phyloP scores from a whole-genome alignment of 2,329 filamentous ascomycete genomes.

The Cytospora chrysosperma region DNA sequence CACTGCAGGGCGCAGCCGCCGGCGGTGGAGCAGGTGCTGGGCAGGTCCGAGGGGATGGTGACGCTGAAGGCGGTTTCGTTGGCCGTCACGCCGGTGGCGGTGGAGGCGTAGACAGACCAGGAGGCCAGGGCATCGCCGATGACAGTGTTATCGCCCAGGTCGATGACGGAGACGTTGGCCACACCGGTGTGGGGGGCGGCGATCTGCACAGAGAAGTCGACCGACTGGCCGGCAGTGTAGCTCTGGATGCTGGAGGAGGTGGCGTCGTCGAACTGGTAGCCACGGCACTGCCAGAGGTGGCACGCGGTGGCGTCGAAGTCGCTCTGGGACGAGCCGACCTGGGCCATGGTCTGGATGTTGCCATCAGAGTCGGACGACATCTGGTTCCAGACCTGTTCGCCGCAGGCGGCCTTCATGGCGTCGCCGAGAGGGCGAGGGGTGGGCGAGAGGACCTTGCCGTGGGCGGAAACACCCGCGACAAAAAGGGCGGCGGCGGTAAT shows the following conservation, averaged over 20 bases:
- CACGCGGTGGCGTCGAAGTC: slow-evolving; percentile 49
- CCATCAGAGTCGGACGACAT: slow-evolving; percentile 53
- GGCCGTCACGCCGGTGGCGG: slow-evolving; percentile 39
- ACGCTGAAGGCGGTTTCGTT: slow-evolving; percentile 51
- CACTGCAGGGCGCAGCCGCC: slow-evolving; percentile 54
- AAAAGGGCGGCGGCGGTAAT: slow-evolving; percentile 33
- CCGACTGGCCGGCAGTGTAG: slow-evolving; percentile 49
- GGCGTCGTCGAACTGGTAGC: slow-evolving; percentile 57
- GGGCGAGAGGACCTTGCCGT: slow-evolving; percentile 53
- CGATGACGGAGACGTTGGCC: slow-evolving; percentile 55
- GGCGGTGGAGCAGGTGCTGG: slow-evolving; percentile 41
- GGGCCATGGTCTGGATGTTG: slow-evolving; percentile 56
- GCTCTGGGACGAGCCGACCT: slow-evolving; percentile 44
- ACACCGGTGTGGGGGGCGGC: slow-evolving; percentile 53
- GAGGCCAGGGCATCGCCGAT: slow-evolving; percentile 47
- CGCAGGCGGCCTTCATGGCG: slow-evolving; percentile 52
- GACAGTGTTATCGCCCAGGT: slow-evolving; percentile 47
- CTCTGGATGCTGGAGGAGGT: slow-evolving; percentile 47
- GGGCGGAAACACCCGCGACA: slow-evolving; percentile 46
- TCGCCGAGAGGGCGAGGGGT: slow-evolving; percentile 48
- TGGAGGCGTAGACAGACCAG: slow-evolving; percentile 52
- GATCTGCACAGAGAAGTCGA: slow-evolving; percentile 45
- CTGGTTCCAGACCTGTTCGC: slow-evolving; percentile 53
- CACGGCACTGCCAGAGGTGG: slow-evolving; percentile 57
- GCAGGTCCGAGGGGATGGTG: slow-evolving; percentile 51